Percentiles rank a stretch among this genome's conserved stretches.
Evolutionary conservation across 805 yeast species (phyloP).

Genomic region (Saitoella complicata): DNA sequence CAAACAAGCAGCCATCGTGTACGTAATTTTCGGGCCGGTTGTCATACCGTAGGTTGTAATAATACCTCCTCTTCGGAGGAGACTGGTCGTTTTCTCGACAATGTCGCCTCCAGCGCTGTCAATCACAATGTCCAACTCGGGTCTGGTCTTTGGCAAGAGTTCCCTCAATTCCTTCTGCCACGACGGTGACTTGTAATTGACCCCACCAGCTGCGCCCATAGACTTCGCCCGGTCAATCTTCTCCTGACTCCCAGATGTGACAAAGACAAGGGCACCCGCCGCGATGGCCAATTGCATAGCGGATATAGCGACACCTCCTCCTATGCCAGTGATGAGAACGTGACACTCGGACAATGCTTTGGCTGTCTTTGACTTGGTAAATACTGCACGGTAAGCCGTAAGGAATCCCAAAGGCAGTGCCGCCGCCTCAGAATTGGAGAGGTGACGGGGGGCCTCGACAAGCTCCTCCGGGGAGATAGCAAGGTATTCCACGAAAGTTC

Average conservation of each 20-base stretch:
- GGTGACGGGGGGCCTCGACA: conserved; percentile 7
- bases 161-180: conserved; percentile 7
- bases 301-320: conserved; percentile 46
- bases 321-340: conserved; percentile 28
- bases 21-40: conserved; percentile 6
- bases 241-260: conserved; percentile 8
- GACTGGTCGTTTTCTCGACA: conserved; percentile 2
- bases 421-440: conserved; percentile 11
- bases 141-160: neutral
- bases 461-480: conserved; percentile 5
- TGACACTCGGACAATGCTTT: conserved; percentile 2
- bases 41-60: conserved; percentile 13
- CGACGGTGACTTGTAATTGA: conserved; percentile 5
- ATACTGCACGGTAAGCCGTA: conserved; percentile 13
- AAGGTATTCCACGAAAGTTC: conserved; percentile 10
- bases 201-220: conserved; percentile 11
- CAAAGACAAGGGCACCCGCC: conserved; percentile 15
- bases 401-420: conserved; percentile 13
- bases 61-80: conserved; percentile 8
- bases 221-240: conserved; percentile 8
- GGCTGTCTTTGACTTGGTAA: conserved; percentile 6
- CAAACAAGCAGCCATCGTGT: conserved; percentile 11
- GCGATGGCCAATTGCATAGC: conserved; percentile 21
- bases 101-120: conserved; percentile 14
- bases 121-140: conserved; percentile 8